Percentiles rank a stretch among this genome's conserved stretches.
Evolutionary conservation across 108 stramenopile genomes (phyloP).

Genomic region (Cyclotella choctawhatcheeana): DNA sequence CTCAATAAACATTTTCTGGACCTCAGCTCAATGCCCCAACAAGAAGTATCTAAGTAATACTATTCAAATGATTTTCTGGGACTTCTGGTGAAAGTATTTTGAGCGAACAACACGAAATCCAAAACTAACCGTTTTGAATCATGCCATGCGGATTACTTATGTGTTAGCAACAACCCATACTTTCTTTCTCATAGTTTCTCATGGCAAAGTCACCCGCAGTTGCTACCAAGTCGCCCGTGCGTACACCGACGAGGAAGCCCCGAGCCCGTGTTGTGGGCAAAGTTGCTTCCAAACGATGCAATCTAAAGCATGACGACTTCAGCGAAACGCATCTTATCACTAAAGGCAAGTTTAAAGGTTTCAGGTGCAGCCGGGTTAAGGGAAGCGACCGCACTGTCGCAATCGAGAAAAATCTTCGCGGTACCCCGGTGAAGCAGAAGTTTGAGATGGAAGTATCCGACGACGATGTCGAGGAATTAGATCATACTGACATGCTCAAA

Average conservation of each 20-base stretch:
- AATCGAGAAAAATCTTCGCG: neutral
- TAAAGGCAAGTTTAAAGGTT: neutral
- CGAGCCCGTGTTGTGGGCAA: neutral
- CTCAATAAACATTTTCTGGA: too few species aligned
- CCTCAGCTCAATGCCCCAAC: too few species aligned
- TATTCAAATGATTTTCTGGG: too few species aligned
- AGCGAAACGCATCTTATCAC: neutral
- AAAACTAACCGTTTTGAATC: too few species aligned
- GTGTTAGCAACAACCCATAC: too few species aligned
- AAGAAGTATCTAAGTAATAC: too few species aligned
- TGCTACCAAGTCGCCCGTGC: too few species aligned
- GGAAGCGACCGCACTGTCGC: neutral
- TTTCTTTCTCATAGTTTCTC: too few species aligned
- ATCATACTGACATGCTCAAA: neutral
- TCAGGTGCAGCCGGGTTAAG: neutral
- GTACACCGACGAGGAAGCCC: neutral
- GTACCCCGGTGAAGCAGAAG: neutral
- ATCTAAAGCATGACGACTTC: neutral
- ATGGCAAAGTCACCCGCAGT: too few species aligned
- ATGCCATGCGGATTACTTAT: too few species aligned
- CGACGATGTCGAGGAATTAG: neutral
- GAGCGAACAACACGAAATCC: too few species aligned
- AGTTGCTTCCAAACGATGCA: neutral
- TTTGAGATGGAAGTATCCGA: neutral
- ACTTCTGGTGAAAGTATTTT: too few species aligned